A percentile compares a stretch with the other conserved stretches of the same genome.
Conservation (phyloP, 495 filamentous ascomycete species). For the Aspergillus campestris region DNA sequence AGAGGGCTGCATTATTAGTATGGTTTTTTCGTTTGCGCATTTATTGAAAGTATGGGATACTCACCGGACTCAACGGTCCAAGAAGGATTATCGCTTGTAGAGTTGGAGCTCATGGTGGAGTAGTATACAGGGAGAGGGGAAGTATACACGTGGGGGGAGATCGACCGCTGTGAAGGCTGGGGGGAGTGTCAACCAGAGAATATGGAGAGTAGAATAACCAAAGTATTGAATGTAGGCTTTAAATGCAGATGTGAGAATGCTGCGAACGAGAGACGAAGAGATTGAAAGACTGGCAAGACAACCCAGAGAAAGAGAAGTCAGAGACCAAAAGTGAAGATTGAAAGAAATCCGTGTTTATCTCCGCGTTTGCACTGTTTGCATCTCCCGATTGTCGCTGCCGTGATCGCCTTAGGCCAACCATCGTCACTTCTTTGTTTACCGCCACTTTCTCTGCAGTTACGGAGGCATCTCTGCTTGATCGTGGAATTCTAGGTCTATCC, state of each 20-base stretch:
- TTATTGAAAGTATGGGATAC: too few relatives aligned
- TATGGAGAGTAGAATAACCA: neutral
- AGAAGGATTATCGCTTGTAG: conserved; percentile 11
- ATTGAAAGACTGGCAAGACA: neutral
- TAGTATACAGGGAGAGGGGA: conserved; percentile 2
- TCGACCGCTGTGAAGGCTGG: neutral
- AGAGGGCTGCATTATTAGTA: conserved; percentile 24
- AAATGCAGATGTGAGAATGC: conserved; percentile 3
- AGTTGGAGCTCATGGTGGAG: conserved; percentile 27
- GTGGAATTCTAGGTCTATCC: too few relatives aligned
- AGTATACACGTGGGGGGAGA: neutral
- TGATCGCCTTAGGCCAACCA: too few relatives aligned
- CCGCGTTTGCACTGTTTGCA: conserved; percentile 11
- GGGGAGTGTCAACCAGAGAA: neutral
- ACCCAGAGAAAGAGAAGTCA: neutral
- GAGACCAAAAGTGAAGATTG: neutral
- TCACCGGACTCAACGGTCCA: conserved; percentile 26
- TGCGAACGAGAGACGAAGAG: conserved; percentile 2
- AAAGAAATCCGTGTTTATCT: neutral
- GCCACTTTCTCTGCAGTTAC: too few relatives aligned
- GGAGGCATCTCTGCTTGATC: too few relatives aligned
- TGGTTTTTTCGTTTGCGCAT: neutral
- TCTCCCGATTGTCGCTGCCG: too few relatives aligned
- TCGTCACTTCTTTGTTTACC: too few relatives aligned
- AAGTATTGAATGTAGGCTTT: conserved; percentile 7